These are phyloP conservation scores for Penicillium odoratum DNA, from an alignment of 495 filamentous ascomycete species.

Conservation along the genomic window DNA sequence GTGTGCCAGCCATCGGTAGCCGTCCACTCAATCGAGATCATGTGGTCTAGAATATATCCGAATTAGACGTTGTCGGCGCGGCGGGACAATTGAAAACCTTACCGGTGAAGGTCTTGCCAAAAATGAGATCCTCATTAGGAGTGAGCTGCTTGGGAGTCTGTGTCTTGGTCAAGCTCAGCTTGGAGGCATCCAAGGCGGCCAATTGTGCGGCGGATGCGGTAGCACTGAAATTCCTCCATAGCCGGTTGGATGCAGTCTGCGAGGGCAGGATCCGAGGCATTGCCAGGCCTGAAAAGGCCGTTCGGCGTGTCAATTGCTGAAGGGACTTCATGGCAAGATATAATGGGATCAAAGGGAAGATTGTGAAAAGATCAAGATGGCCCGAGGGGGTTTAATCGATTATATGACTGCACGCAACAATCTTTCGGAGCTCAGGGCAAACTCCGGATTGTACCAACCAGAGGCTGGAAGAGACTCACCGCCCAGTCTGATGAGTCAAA, in stretches of 20 bases:
- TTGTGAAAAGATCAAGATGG: constrained; percentile 9
- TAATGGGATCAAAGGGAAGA: constrained; percentile 7
- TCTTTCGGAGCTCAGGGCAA: constrained; percentile 32
- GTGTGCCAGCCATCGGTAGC: constrained; percentile 75
- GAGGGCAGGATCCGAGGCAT: constrained; percentile 28
- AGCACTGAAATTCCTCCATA: constrained; percentile 60
- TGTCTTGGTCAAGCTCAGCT: constrained; percentile 71
- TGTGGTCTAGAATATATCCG: constrained; percentile 68
- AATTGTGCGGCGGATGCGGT: constrained; percentile 55
- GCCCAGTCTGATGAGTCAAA: constrained; percentile 17
- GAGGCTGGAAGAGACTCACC: constrained; percentile 17
- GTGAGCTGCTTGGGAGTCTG: constrained; percentile 70
- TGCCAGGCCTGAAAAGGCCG: constrained; percentile 30
- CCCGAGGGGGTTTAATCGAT: constrained; percentile 21
- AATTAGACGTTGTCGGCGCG: constrained; percentile 19
- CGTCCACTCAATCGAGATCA: constrained; percentile 95
- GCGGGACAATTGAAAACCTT: constrained; percentile 9
- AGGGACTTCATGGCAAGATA: constrained; percentile 38
- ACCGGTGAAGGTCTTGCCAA: constrained; percentile 89
- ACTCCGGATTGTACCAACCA: constrained; percentile 29
- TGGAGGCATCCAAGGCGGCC: constrained; percentile 69
- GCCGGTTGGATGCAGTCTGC: constrained; percentile 28
- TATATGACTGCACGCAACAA: constrained; percentile 27
- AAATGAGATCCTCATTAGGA: constrained; percentile 77
- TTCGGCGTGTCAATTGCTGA: constrained; percentile 42